A percentile compares a stretch with the other conserved stretches of the same genome.
Conservation (phyloP, 768 basidiomycete species). For the Pisolithus tinctorius region DNA sequence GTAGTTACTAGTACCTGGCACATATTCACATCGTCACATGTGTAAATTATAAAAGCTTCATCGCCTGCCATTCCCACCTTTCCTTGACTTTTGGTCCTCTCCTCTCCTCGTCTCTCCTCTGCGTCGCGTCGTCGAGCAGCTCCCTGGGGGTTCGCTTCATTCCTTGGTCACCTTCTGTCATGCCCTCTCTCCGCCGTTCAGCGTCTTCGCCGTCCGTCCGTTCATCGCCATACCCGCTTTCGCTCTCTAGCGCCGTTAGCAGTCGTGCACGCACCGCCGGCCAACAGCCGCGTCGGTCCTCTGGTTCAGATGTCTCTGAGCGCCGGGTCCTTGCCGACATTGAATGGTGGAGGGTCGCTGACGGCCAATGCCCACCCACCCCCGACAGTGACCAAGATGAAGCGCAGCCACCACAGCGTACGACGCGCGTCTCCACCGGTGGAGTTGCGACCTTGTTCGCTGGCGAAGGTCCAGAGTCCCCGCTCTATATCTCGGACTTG, state of each 20-base stretch:
- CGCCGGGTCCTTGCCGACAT: slow-evolving; percentile 80
- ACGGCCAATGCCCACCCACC: slow-evolving; percentile 48
- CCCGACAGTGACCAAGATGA: slow-evolving; percentile 33
- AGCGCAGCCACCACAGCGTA: slow-evolving; percentile 3
- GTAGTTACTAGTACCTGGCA: slow-evolving; percentile 6
- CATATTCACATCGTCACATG: slow-evolving; percentile 12
- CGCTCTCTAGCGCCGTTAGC: slow-evolving; percentile 31
- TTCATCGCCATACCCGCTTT: slow-evolving; percentile 55
- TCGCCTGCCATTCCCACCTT: slow-evolving; percentile 26
- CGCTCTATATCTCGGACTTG: slow-evolving; percentile 15
- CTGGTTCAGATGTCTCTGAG: slow-evolving; percentile 55
- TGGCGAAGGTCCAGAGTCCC: slow-evolving; percentile 34
- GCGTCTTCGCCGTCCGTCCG: slow-evolving; percentile 65
- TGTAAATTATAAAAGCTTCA: slow-evolving; percentile 41
- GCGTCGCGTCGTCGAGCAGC: slow-evolving; percentile 28
- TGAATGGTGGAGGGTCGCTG: slow-evolving; percentile 81
- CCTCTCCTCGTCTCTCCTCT: not conserved
- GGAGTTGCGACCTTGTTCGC: slow-evolving; percentile 29
- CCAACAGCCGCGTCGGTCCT: slow-evolving; percentile 47
- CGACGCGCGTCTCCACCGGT: slow-evolving; percentile 10
- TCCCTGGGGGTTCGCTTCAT: slow-evolving; percentile 21
- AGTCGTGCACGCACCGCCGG: slow-evolving; percentile 34
- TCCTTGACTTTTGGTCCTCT: slow-evolving; percentile 21
- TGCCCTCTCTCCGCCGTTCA: slow-evolving; percentile 79
- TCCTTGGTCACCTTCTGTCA: slow-evolving; percentile 23